phyloP scores from a whole-genome alignment of 441 rosid genomes.

The Biscutella laevigata region DNA sequence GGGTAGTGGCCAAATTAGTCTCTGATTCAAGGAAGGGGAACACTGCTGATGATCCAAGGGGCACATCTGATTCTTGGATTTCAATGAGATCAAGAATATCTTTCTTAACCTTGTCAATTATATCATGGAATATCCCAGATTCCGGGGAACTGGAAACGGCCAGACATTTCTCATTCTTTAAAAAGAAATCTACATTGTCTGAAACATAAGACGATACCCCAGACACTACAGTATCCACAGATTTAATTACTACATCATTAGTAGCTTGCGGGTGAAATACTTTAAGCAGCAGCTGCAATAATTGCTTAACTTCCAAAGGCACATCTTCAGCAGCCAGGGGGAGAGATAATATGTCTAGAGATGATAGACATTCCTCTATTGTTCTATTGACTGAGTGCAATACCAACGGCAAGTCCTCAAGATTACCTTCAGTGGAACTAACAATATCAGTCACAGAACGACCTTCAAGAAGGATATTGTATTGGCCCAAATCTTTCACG shows the following conservation, averaged over 20 bases:
- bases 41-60: slow-evolving; percentile 38
- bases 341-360: slow-evolving; percentile 56
- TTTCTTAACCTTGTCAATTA: slow-evolving; percentile 41
- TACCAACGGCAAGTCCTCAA: slow-evolving; percentile 86
- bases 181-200: slow-evolving; percentile 34
- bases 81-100: slow-evolving; percentile 48
- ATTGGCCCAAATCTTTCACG: slow-evolving; percentile 97
- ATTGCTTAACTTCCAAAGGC: slow-evolving; percentile 60
- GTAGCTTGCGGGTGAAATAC: slow-evolving; percentile 41
- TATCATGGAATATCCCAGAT: slow-evolving; percentile 34
- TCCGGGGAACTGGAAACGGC: slow-evolving; percentile 32
- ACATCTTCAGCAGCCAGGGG: slow-evolving; percentile 49
- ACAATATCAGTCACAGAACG: slow-evolving; percentile 78
- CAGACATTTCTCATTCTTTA: slow-evolving; percentile 35
- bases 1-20: slow-evolving; percentile 46
- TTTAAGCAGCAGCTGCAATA: slow-evolving; percentile 54
- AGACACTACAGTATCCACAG: slow-evolving; percentile 37
- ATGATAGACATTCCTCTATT: slow-evolving; percentile 60
- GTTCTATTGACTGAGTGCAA: slow-evolving; percentile 56
- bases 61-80: slow-evolving; percentile 33
- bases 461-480: slow-evolving; percentile 86
- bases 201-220: slow-evolving; percentile 54
- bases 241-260: slow-evolving; percentile 43
- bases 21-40: slow-evolving; percentile 46
- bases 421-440: slow-evolving; percentile 77